Base-by-base conservation (phyloP, 75 land plant species). In the Picea sitchensis region DNA sequence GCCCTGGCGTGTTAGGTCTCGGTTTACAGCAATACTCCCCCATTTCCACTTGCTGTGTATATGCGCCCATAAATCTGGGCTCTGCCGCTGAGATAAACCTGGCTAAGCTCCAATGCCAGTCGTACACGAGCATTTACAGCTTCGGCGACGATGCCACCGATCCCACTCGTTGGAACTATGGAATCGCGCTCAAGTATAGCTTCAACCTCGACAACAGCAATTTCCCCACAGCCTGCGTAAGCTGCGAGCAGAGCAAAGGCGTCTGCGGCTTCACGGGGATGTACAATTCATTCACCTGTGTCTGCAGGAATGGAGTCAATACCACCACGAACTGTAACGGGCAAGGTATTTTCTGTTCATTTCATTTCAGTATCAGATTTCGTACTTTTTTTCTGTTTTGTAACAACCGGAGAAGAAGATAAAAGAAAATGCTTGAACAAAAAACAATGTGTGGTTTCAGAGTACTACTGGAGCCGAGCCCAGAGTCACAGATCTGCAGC, bases 251-350 rank as follows among this genome's bases (percentile, higher is more conserved):
- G 79, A 81, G 82, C 68, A 81, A 76, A 14, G 82, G 82, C 0
- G 60, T 60, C n/a, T 81, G 82, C 18, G 82, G 78, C 12, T 81
- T 21, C 78, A 61, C 41, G 8, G 56, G n/a, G n/a, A 30, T 63
- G 4, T 58, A 58, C 7, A 76, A 81, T 81, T 9, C 65, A 0
- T 81, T 81, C 59, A 79, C 76, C 13, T 81, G 82, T 23, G 82
- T 76, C 34, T 81, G 82, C 82, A 61, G 63, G 30, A 76, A 77
- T 76, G 82, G 82, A 31, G 79, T 81, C 17, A 81, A 81, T 59
- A 81, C 82, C 8, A 81, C 82, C 38, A 75, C 82, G 2, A 12
- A 58, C n/a, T 81, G 82, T 47, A 51, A 14, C 44, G 82, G 78
- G 4, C 77, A 76, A 58, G 77, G 74, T 71, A 71, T 20, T 20